These are phyloP conservation scores for Oxalis stricta DNA, from an alignment of 441 rosid genomes.

Conservation along the genomic window DNA sequence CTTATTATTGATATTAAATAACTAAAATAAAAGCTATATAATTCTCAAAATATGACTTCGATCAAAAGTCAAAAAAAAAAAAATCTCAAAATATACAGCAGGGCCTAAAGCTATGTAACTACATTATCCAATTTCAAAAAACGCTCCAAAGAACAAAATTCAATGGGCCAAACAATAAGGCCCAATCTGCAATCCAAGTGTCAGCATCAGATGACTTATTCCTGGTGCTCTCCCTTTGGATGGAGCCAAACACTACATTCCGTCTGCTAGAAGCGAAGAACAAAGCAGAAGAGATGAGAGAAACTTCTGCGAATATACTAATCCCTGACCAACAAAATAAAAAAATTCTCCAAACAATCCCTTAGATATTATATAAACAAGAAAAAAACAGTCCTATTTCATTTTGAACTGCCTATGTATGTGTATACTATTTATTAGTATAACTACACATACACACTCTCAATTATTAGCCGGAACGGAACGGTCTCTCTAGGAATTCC, in stretches of 20 bases:
- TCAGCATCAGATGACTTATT: no score
- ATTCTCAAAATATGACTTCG: no score
- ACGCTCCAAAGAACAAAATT: no score
- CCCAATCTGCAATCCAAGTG: no score
- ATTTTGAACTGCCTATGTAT: not conserved
- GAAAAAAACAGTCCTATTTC: not conserved
- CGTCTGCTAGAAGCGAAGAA: constrained; percentile 2
- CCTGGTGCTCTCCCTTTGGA: not conserved
- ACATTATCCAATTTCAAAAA: no score
- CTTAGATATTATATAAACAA: not conserved
- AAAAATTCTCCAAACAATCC: not conserved
- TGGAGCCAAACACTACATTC: not conserved
- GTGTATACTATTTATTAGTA: no score
- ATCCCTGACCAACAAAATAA: not conserved
- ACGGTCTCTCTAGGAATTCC: constrained; percentile 1
- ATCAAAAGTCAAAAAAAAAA: no score
- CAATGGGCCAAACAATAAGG: no score
- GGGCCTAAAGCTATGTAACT: no score
- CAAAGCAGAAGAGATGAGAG: constrained; percentile 3
- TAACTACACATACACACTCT: not conserved
- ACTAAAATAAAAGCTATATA: no score
- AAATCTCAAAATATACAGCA: no score
- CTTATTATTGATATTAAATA: no score
- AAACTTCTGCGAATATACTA: not conserved
- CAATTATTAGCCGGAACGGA: not conserved